phyloP scores from a whole-genome alignment of 1,139 yeast genomes.

The Ashbya aceris region DNA sequence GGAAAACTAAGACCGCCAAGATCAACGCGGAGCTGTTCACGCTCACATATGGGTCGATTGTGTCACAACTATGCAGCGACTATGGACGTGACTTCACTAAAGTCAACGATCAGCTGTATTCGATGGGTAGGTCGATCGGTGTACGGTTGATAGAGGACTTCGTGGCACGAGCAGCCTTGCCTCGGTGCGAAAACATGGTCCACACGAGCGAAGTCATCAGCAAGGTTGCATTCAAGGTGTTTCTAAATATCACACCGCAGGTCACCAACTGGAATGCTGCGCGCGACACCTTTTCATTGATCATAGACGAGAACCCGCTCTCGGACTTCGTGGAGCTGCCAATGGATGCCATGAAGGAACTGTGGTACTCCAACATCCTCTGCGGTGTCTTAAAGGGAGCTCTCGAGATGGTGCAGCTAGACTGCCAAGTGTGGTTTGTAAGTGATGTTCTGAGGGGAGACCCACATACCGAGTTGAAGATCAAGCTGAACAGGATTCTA shows the following conservation, averaged over 20 bases:
- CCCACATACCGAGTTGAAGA: slow-evolving; percentile 66
- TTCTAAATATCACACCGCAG: slow-evolving; percentile 70
- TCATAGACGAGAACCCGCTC: slow-evolving; percentile 78
- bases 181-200: slow-evolving; percentile 68
- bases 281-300: slow-evolving; percentile 61
- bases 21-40: slow-evolving; percentile 89
- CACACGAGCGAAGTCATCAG: slow-evolving; percentile 85
- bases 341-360: slow-evolving; percentile 55
- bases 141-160: slow-evolving; percentile 86
- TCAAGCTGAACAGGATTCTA: slow-evolving; percentile 60
- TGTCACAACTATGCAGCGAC: slow-evolving; percentile 86
- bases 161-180: slow-evolving; percentile 74
- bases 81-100: slow-evolving; percentile 62
- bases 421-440: slow-evolving; percentile 74
- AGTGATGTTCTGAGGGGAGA: slow-evolving; percentile 81
- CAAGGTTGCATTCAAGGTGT: slow-evolving; percentile 84
- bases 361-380: slow-evolving; percentile 87
- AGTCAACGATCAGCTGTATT: slow-evolving; percentile 76
- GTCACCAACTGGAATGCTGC: slow-evolving; percentile 73
- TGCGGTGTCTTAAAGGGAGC: slow-evolving; percentile 92
- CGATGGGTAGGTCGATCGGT: slow-evolving; percentile 96
- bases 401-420: slow-evolving; percentile 90
- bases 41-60: slow-evolving; percentile 87
- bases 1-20: slow-evolving; percentile 85
- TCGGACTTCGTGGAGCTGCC: slow-evolving; percentile 95